A percentile compares a stretch with the other conserved stretches of the same genome.
Evolutionary conservation across 163 green algal species (phyloP).

Genomic region (Scenedesmus sp.): DNA sequence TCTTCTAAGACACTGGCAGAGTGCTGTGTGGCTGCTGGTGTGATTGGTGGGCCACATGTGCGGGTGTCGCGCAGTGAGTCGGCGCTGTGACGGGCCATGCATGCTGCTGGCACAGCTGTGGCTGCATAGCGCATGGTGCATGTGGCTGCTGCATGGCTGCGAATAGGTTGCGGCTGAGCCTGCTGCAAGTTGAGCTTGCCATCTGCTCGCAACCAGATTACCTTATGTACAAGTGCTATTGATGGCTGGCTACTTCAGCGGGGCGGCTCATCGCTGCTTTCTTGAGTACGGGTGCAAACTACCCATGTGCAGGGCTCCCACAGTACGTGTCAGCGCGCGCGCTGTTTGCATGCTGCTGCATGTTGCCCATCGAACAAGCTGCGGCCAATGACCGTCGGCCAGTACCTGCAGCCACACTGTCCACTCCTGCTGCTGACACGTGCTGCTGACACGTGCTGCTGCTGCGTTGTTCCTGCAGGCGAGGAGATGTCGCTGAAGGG

Average conservation of each 20-base stretch:
- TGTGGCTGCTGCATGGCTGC: not conserved
- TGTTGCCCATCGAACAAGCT: too few relatives aligned
- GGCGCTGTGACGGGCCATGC: not conserved
- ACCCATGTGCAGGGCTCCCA: too few relatives aligned
- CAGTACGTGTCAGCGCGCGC: too few relatives aligned
- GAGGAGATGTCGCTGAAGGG: constrained; percentile 57
- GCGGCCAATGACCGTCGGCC: too few relatives aligned
- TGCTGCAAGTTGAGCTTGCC: too few relatives aligned
- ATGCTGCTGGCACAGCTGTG: not conserved
- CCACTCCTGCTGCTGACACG: not conserved
- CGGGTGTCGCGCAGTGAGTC: not conserved
- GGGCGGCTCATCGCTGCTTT: too few relatives aligned
- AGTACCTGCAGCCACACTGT: not conserved
- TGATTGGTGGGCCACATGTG: not conserved
- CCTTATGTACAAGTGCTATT: not conserved
- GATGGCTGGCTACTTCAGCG: too few relatives aligned
- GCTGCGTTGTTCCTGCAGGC: constrained; percentile 17
- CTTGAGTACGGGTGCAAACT: too few relatives aligned
- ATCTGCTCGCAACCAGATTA: not conserved
- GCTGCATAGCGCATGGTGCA: not conserved
- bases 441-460: not conserved
- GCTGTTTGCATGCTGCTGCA: too few relatives aligned
- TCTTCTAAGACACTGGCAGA: not conserved
- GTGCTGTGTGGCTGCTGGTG: not conserved
- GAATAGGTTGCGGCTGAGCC: not conserved